Conservation (phyloP, 2,329 filamentous ascomycete species). For the Fusarium heterosporum region DNA sequence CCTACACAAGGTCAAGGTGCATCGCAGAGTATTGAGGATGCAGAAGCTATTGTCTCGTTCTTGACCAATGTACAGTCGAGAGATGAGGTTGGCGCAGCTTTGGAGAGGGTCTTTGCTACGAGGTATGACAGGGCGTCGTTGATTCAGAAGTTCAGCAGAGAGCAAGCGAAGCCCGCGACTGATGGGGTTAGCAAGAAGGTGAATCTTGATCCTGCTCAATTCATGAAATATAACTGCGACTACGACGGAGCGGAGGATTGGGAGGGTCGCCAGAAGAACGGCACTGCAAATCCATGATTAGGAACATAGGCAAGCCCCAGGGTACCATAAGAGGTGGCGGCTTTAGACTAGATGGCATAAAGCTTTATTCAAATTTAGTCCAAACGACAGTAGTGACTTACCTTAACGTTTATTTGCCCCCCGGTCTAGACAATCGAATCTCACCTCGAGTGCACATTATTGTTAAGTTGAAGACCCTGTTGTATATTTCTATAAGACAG, state of each 20-base stretch:
- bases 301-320: too few species aligned
- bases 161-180: slow-evolving; percentile 38
- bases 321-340: too few species aligned
- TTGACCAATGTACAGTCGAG: background rate
- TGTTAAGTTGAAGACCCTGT: too few species aligned
- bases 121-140: slow-evolving; percentile 29
- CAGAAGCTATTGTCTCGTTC: slow-evolving; percentile 10
- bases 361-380: too few species aligned
- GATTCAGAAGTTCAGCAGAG: slow-evolving; percentile 40
- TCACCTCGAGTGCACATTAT: too few species aligned
- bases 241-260: slow-evolving; percentile 37
- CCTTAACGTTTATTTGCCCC: too few species aligned
- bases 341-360: too few species aligned
- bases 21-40: slow-evolving; percentile 20
- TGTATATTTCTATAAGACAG: too few species aligned
- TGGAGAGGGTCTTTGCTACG: slow-evolving; percentile 15
- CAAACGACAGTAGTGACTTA: too few species aligned
- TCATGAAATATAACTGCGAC: slow-evolving; percentile 41
- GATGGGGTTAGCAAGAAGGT: slow-evolving; percentile 29
- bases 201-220: slow-evolving; percentile 38
- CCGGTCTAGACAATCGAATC: too few species aligned
- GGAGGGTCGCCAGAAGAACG: slow-evolving; percentile 33
- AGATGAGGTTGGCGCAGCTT: background rate
- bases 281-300: slow-evolving; percentile 4
- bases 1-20: slow-evolving; percentile 22